Percentiles rank a stretch among this genome's conserved stretches.
Evolutionary conservation across 441 rosid genomes (phyloP).

Genomic region (Brassica balearica): DNA sequence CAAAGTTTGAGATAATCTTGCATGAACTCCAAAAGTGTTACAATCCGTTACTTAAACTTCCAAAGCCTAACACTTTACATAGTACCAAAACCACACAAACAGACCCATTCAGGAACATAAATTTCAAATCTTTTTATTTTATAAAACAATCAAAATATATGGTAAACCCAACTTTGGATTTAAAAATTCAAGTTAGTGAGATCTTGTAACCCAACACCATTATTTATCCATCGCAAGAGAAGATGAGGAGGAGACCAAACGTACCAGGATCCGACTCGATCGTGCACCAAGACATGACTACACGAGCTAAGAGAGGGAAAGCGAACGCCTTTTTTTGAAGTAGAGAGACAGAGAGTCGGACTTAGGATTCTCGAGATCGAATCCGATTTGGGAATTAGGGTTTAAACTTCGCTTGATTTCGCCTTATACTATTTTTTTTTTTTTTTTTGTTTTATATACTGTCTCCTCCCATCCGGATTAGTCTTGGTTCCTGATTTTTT

Average conservation of each 20-base stretch:
- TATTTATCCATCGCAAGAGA: not conserved
- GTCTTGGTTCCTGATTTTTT: too few relatives aligned
- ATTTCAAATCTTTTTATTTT: not conserved
- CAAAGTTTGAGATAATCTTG: not conserved
- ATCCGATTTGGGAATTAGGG: conserved; percentile 42
- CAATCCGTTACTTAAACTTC: too few relatives aligned
- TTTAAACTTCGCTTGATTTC: conserved; percentile 8
- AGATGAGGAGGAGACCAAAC: conserved; percentile 2
- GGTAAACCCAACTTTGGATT: not conserved
- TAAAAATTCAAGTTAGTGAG: conserved; percentile 14
- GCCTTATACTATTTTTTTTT: not conserved
- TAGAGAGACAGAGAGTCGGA: not conserved
- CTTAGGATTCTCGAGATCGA: conserved; percentile 22
- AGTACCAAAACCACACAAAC: not conserved
- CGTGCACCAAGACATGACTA: conserved; percentile 96
- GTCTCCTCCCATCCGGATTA: too few relatives aligned
- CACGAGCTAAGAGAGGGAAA: not conserved
- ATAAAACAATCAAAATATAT: not conserved
- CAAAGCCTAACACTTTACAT: too few relatives aligned
- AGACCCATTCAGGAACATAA: not conserved
- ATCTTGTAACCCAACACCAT: conserved; percentile 4
- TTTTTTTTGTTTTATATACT: too few relatives aligned
- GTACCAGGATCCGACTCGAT: conserved; percentile 98
- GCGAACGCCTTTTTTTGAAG: conserved; percentile 13
- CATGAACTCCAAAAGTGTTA: not conserved